Evolutionary conservation across 208 protist species (phyloP).

Genomic region (Trypanosoma cruzi): DNA sequence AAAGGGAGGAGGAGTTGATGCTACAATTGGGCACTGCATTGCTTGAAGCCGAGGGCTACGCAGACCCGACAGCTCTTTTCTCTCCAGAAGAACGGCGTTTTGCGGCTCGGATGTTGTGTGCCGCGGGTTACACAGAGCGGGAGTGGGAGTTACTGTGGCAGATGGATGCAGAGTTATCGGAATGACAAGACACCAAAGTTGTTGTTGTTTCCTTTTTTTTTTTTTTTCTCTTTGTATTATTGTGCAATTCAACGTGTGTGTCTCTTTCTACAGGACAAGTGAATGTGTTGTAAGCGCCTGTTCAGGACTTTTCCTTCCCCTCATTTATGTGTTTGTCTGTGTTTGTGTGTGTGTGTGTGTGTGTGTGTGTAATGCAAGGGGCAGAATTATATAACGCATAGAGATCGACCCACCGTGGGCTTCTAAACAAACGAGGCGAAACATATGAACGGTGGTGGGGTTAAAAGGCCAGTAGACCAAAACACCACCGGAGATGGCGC

Average conservation of each 20-base stretch:
- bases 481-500: background rate
- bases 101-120: slow-evolving; percentile 40
- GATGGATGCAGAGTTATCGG: slow-evolving; percentile 19
- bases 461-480: background rate
- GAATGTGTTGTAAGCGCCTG: too few relatives aligned
- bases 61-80: background rate
- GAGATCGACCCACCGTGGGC: too few relatives aligned
- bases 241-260: too few relatives aligned
- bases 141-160: slow-evolving; percentile 59
- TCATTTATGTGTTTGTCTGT: too few relatives aligned
- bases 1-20: slow-evolving; percentile 27
- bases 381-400: too few relatives aligned
- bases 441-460: background rate
- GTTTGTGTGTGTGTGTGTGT: slow-evolving; percentile 42
- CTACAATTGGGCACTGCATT: slow-evolving; percentile 37
- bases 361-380: too few relatives aligned
- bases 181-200: background rate
- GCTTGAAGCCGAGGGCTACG: slow-evolving; percentile 15
- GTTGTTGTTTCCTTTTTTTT: slow-evolving; percentile 16
- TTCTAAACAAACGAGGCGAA: background rate
- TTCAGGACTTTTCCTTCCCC: too few relatives aligned
- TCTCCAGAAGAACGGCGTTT: slow-evolving; percentile 32
- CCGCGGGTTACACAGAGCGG: slow-evolving; percentile 49
- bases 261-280: too few relatives aligned
- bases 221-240: background rate